These are phyloP conservation scores for Balamuthia mandrillaris DNA, from an alignment of 208 protist genomes.

Conservation along the genomic window DNA sequence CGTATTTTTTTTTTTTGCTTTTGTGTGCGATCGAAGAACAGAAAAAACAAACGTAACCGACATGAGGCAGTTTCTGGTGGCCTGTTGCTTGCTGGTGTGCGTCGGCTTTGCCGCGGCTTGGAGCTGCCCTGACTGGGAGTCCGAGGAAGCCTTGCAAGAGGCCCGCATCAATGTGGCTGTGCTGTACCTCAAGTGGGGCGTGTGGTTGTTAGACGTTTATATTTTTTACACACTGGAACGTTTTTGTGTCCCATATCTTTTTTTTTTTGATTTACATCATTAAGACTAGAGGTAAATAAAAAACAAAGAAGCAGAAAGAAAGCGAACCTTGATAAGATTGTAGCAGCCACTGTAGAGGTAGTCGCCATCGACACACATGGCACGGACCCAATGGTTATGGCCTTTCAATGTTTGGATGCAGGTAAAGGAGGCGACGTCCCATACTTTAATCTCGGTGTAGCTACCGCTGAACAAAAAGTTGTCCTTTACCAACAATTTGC, in stretches of 20 bases:
- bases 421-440: neutral
- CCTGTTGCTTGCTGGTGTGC: no score
- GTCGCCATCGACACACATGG: neutral
- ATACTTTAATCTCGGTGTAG: conserved; percentile 33
- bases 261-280: neutral
- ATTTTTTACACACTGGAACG: conserved; percentile 25
- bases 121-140: no score
- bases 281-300: neutral
- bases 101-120: no score
- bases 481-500: neutral
- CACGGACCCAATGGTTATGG: conserved; percentile 32
- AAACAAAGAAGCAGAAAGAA: neutral
- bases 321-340: conserved; percentile 18
- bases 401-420: conserved; percentile 22
- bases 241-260: conserved; percentile 2
- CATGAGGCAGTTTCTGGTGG: no score
- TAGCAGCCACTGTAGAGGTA: conserved; percentile 24
- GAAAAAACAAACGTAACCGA: no score
- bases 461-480: conserved; percentile 14
- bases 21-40: no score
- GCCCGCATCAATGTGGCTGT: no score
- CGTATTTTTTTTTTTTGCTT: no score
- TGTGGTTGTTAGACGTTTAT: no score
- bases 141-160: no score
- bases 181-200: no score